Base-by-base conservation (phyloP, 495 filamentous ascomycete genomes). In the Sporormia fimetaria region DNA sequence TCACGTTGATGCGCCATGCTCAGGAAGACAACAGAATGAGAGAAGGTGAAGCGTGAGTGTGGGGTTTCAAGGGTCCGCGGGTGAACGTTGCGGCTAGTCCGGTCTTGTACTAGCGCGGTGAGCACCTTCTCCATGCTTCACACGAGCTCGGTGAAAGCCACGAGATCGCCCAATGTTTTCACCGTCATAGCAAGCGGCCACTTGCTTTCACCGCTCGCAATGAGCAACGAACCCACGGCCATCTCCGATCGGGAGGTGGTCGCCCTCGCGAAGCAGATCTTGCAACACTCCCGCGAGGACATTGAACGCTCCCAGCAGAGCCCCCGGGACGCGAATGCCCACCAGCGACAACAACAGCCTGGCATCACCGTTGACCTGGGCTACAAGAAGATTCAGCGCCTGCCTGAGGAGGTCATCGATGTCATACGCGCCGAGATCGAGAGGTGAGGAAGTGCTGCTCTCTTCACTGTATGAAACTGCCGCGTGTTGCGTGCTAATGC, bases 381-480 rank as follows among this genome's bases (percentile, higher is more conserved):
- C 47, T 78, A 87, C 58, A 82, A 79, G 44, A 75, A 77, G 48
- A 87, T 98, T 27, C 69, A 72, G 32, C 73, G 67, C 43, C 73
- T 98, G 52, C 87, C 88, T 1, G 82, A 87, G 29, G 81, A 88
- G 46, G 83, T 94, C 37, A 77, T 95, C 22, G 85, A 90, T 57
- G 75, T 93, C 49, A 87, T 98, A 38, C 92, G 87, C 63, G 75
- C 88, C 59, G 83, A 94, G 57, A 73, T 95, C 34, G 87, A 93
- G 66, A 70, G 88, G 88, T 94, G 66, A 44, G 71, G 45, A 7
- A 2, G 42, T 28, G 57, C 47, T 12, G 11, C 33, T 11, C 7
- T 36, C 23, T 15, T 16, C 28, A 7, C 32, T 10, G 10, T 20
- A 22, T 10, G 21, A 25, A 20, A 31, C 21, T 17, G 6, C 23